A percentile compares a stretch with the other conserved stretches of the same genome.
Conservation (phyloP, 2,329 filamentous ascomycete genomes). For the Canariomyces notabilis region DNA sequence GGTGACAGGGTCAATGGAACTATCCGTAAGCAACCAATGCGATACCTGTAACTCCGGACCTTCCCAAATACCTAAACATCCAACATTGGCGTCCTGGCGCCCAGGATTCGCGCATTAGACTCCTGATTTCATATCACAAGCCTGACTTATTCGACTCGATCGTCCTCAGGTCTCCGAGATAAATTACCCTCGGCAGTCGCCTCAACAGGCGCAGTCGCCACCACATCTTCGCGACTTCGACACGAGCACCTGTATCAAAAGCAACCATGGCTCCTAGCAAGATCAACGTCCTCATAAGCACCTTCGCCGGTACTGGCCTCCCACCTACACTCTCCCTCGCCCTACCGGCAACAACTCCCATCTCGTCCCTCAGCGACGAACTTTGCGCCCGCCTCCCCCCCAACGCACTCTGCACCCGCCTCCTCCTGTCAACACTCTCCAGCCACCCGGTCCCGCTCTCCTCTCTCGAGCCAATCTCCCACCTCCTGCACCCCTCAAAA, state of each 20-base stretch:
- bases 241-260: neutral
- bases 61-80: too few relatives aligned
- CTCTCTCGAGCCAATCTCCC: conserved; percentile 52
- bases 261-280: conserved; percentile 48
- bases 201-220: neutral
- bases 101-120: too few relatives aligned
- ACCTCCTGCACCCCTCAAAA: conserved; percentile 45
- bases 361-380: conserved; percentile 60
- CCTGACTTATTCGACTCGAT: too few relatives aligned
- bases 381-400: conserved; percentile 59
- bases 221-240: neutral
- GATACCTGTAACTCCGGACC: too few relatives aligned
- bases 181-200: conserved; percentile 1
- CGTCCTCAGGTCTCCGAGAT: too few relatives aligned
- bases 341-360: conserved; percentile 57
- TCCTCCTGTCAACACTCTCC: conserved; percentile 76
- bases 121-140: too few relatives aligned
- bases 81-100: too few relatives aligned
- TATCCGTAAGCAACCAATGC: too few relatives aligned
- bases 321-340: conserved; percentile 80
- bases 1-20: too few relatives aligned
- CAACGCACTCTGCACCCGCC: conserved; percentile 38
- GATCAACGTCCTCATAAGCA: conserved; percentile 79
- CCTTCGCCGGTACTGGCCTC: conserved; percentile 75
- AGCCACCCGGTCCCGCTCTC: conserved; percentile 62